Percentiles rank a stretch among this genome's conserved stretches.
phyloP scores from a whole-genome alignment of 148 eudicot genomes.

The Camellia japonica region DNA sequence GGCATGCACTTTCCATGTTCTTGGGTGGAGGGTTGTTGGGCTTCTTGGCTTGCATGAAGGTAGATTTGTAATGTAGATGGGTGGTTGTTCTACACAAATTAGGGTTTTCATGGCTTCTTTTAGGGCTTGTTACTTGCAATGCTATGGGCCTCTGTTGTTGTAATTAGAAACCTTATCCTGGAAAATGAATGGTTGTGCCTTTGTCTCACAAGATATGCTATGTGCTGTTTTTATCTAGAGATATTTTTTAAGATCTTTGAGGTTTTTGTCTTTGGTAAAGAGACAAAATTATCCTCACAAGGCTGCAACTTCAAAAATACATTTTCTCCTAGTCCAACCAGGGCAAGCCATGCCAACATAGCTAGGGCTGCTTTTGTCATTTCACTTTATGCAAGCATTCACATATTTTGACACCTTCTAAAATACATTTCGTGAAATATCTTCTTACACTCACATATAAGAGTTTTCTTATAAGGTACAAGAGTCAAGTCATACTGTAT shows the following conservation, averaged over 20 bases:
- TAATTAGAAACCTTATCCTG: constrained; percentile 24
- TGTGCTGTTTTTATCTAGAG: background rate
- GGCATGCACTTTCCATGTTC: too few relatives aligned
- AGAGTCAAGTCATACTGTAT: too few relatives aligned
- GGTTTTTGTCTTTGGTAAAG: background rate
- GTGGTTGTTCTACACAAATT: constrained; percentile 15
- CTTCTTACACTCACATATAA: too few relatives aligned
- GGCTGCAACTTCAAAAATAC: too few relatives aligned
- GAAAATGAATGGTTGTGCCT: constrained; percentile 22
- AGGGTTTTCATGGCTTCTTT: constrained; percentile 30
- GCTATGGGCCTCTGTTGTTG: background rate
- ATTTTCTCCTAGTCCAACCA: too few relatives aligned
- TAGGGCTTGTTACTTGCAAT: background rate
- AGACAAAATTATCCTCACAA: background rate
- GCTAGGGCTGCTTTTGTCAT: too few relatives aligned
- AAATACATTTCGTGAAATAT: too few relatives aligned
- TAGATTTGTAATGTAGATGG: constrained; percentile 7
- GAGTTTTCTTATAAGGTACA: too few relatives aligned
- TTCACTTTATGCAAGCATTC: too few relatives aligned
- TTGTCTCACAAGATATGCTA: background rate
- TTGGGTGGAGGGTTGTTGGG: constrained; percentile 16
- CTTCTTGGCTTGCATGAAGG: constrained; percentile 16
- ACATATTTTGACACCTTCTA: too few relatives aligned
- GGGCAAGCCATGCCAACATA: too few relatives aligned
- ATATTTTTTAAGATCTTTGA: background rate